Percentiles rank a stretch among this genome's conserved stretches.
Conservation (phyloP, 2,329 filamentous ascomycete species). For the Ascocoryne sarcoides region DNA sequence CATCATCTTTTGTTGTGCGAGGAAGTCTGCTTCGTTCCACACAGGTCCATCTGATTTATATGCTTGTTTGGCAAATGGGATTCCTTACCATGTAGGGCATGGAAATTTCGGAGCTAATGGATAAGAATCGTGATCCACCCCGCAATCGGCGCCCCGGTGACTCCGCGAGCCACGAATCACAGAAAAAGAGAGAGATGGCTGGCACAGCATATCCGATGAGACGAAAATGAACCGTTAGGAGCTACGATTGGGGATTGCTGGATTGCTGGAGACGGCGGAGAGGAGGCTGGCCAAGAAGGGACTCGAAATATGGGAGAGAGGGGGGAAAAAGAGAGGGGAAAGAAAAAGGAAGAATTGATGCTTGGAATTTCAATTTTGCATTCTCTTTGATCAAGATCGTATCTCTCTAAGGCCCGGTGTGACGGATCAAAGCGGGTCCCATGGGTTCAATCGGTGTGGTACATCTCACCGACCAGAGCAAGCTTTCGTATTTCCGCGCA, state of each 20-base stretch:
- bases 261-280: background rate
- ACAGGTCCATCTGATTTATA: background rate
- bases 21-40: background rate
- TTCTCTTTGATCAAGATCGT: too few species aligned
- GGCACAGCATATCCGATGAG: background rate
- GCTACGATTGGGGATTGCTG: background rate
- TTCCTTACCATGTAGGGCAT: background rate
- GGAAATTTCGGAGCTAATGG: background rate
- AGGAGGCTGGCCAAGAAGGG: background rate
- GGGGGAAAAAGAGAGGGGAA: background rate
- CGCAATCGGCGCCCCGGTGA: slow-evolving; percentile 8
- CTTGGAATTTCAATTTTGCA: too few species aligned
- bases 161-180: slow-evolving; percentile 2
- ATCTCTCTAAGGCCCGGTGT: too few species aligned
- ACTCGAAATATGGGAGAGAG: background rate
- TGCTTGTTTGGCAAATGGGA: background rate
- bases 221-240: slow-evolving; percentile 6
- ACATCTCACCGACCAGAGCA: too few species aligned
- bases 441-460: too few species aligned
- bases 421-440: too few species aligned
- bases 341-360: background rate
- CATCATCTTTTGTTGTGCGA: too few species aligned
- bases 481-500: too few species aligned
- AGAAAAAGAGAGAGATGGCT: background rate
- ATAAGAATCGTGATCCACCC: slow-evolving; percentile 5